Evolutionary conservation across 2,329 filamentous ascomycete species (phyloP).

Genomic region (Sporothrix phasma): DNA sequence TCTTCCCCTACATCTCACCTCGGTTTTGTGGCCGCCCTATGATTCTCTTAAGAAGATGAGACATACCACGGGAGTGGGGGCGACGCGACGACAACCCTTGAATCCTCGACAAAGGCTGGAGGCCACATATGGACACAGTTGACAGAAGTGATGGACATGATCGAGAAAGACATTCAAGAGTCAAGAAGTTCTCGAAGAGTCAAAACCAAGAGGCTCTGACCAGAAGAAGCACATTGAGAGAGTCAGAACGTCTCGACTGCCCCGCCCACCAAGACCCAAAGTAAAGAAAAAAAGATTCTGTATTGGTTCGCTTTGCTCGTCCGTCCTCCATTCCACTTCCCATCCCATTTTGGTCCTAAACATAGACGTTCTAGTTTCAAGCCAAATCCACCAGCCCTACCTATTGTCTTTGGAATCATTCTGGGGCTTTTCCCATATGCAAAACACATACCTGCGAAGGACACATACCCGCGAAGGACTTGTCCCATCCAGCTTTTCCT

Average conservation of each 20-base stretch:
- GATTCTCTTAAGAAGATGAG: neutral
- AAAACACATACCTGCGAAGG: neutral
- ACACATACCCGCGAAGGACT: neutral
- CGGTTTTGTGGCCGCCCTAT: neutral
- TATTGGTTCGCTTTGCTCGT: neutral
- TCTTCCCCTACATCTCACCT: neutral
- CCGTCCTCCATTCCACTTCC: neutral
- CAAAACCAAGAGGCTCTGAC: neutral
- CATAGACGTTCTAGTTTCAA: neutral
- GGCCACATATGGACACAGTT: conserved; percentile 3
- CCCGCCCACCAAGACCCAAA: neutral
- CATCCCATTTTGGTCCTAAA: neutral
- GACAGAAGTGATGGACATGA: neutral
- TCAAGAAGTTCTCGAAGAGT: neutral
- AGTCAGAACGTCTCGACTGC: neutral
- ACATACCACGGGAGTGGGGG: neutral
- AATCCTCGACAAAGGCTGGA: neutral
- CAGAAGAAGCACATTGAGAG: neutral
- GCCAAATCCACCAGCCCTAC: neutral
- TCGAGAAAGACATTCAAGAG: neutral
- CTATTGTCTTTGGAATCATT: neutral
- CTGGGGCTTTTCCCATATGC: neutral
- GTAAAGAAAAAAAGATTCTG: neutral
- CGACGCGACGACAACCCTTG: neutral
- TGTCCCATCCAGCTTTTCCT: neutral